Percentiles rank a stretch among this genome's conserved stretches.
These are phyloP conservation scores for Dacryopinax spathularia DNA, from an alignment of 768 basidiomycete species.

Conservation along the genomic window DNA sequence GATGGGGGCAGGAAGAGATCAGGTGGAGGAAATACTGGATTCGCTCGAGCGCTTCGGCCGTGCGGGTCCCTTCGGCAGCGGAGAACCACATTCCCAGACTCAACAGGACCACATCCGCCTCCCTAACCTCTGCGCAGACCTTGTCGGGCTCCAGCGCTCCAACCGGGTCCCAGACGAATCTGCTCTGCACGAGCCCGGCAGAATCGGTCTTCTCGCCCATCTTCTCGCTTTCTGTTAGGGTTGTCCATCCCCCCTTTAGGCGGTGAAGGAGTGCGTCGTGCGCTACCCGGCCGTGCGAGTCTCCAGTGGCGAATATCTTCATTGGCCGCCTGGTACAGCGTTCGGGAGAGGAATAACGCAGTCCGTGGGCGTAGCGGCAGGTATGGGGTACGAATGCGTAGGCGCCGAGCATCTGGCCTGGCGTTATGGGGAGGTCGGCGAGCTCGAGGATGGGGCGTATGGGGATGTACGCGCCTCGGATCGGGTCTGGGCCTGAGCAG, in stretches of 20 bases:
- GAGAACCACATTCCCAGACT: not conserved
- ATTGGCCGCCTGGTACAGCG: not conserved
- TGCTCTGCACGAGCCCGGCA: not conserved
- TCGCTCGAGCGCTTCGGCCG: not conserved
- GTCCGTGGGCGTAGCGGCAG: not conserved
- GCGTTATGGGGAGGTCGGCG: not conserved
- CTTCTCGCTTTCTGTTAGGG: not conserved
- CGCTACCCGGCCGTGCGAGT: constrained; percentile 1
- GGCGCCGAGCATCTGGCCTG: too few species aligned
- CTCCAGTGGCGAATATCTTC: not conserved
- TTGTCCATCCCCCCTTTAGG: not conserved
- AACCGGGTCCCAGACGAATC: not conserved
- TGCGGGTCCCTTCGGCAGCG: not conserved
- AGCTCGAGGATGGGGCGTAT: not conserved
- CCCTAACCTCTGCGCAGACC: not conserved
- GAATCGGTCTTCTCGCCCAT: not conserved
- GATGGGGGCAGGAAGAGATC: not conserved
- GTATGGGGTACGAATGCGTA: not conserved
- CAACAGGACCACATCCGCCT: not conserved
- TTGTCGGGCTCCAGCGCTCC: not conserved
- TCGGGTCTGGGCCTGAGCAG: not conserved
- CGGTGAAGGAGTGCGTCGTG: not conserved
- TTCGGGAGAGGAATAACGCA: not conserved
- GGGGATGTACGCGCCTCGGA: not conserved
- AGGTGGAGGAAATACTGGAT: not conserved